A percentile compares a stretch with the other conserved stretches of the same genome.
Evolutionary conservation across 108 stramenopile genomes (phyloP).

Genomic region (Skeletonema grethae): DNA sequence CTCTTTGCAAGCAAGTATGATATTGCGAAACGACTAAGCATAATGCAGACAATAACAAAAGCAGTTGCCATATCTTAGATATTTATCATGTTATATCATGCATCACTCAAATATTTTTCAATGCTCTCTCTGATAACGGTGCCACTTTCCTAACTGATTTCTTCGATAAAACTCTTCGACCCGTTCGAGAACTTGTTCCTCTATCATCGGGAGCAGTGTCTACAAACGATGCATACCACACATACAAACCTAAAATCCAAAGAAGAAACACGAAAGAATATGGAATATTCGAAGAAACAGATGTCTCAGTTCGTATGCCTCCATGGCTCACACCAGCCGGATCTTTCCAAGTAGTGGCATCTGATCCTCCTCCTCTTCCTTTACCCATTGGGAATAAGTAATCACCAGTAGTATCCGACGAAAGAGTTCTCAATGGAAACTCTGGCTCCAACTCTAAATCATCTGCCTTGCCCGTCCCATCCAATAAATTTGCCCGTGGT

Average conservation of each 20-base stretch:
- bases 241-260: slow-evolving; percentile 61
- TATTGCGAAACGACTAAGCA: background rate
- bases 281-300: slow-evolving; percentile 23
- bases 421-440: slow-evolving; percentile 68
- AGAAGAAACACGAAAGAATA: slow-evolving; percentile 52
- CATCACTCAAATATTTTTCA: background rate
- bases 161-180: background rate
- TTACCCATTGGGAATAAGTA: slow-evolving; percentile 27
- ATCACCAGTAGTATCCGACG: slow-evolving; percentile 41
- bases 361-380: slow-evolving; percentile 6
- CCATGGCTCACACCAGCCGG: background rate
- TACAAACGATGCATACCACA: slow-evolving; percentile 64
- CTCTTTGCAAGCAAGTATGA: background rate
- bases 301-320: slow-evolving; percentile 3
- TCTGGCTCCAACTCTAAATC: slow-evolving; percentile 83
- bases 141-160: background rate
- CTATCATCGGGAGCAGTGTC: background rate
- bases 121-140: background rate
- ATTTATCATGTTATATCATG: no score
- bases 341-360: slow-evolving; percentile 33
- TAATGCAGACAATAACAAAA: background rate
- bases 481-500: slow-evolving; percentile 72
- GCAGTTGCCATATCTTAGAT: background rate
- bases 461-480: slow-evolving; percentile 60
- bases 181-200: background rate